phyloP scores from a whole-genome alignment of 179 eudicot species.

The Silene noctiflora region DNA sequence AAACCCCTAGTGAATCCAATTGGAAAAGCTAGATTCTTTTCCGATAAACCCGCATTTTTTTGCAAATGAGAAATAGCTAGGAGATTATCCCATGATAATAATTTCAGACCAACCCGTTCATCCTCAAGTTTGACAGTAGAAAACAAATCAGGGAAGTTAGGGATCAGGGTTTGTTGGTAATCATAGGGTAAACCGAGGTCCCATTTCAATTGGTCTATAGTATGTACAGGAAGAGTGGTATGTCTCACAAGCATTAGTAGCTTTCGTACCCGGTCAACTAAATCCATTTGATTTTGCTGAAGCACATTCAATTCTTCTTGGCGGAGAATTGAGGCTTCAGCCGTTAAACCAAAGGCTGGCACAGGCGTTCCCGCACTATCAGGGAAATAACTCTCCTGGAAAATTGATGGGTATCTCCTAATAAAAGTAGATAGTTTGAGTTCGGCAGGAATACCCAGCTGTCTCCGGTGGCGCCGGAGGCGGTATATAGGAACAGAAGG shows the following conservation, averaged over 20 bases:
- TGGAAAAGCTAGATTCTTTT: constrained; percentile 52
- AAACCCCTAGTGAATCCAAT: constrained; percentile 71
- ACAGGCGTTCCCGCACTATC: constrained; percentile 78
- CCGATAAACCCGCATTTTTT: constrained; percentile 29
- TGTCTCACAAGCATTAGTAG: constrained; percentile 66
- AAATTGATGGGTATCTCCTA: constrained; percentile 71
- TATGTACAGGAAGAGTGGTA: constrained; percentile 64
- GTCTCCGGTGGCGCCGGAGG: constrained; percentile 51
- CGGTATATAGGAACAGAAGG: constrained; percentile 53
- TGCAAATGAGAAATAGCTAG: constrained; percentile 68
- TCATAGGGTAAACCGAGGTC: constrained; percentile 84
- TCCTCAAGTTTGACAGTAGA: constrained; percentile 52
- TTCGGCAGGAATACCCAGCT: constrained; percentile 59
- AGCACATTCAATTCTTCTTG: constrained; percentile 38
- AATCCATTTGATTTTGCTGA: constrained; percentile 40
- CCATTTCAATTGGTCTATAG: constrained; percentile 82
- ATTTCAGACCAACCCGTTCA: constrained; percentile 68
- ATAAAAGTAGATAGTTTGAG: constrained; percentile 62
- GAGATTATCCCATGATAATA: constrained; percentile 51
- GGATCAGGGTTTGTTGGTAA: constrained; percentile 46
- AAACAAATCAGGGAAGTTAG: constrained; percentile 40
- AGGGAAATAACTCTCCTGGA: constrained; percentile 48
- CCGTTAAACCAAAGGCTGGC: constrained; percentile 61
- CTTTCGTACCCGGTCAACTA: constrained; percentile 57
- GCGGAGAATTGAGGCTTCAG: constrained; percentile 42